Conservation (phyloP, 495 filamentous ascomycete species). For the Neurospora africana region DNA sequence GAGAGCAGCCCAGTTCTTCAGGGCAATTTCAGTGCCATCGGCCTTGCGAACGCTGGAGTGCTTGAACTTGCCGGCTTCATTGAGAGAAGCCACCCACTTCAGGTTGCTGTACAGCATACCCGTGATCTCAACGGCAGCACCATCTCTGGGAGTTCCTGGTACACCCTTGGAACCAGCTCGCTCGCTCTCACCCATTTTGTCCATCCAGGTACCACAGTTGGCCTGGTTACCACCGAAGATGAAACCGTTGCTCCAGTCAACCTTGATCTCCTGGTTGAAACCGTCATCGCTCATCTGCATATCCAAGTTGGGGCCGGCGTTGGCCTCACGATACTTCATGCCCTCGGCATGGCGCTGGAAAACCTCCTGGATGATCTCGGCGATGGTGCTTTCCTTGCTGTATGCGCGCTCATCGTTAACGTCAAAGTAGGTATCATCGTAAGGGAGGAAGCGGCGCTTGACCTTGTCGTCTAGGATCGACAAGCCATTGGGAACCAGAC, state of each 20-base stretch:
- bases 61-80: slow-evolving; percentile 54
- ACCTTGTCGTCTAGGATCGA: slow-evolving; percentile 66
- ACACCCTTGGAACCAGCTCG: slow-evolving; percentile 85
- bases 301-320: slow-evolving; percentile 79
- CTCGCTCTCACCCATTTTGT: slow-evolving; percentile 99
- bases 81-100: slow-evolving; percentile 61
- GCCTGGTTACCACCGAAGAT: slow-evolving; percentile 87
- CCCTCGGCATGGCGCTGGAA: slow-evolving; percentile 84
- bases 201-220: slow-evolving; percentile 99
- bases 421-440: slow-evolving; percentile 87
- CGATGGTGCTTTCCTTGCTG: slow-evolving; percentile 64
- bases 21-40: slow-evolving; percentile 53
- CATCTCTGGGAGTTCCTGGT: slow-evolving; percentile 93
- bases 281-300: slow-evolving; percentile 88
- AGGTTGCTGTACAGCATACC: slow-evolving; percentile 85
- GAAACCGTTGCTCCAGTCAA: slow-evolving; percentile 88
- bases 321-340: slow-evolving; percentile 86
- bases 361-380: slow-evolving; percentile 86
- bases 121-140: slow-evolving; percentile 88
- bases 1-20: slow-evolving; percentile 67
- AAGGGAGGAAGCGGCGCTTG: slow-evolving; percentile 81
- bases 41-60: slow-evolving; percentile 57
- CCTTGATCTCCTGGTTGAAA: slow-evolving; percentile 80
- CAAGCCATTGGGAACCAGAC: slow-evolving; percentile 69
- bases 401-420: slow-evolving; percentile 76